Evolutionary conservation across 148 eudicot species (phyloP).

Genomic region (Dysphania ambrosioides): DNA sequence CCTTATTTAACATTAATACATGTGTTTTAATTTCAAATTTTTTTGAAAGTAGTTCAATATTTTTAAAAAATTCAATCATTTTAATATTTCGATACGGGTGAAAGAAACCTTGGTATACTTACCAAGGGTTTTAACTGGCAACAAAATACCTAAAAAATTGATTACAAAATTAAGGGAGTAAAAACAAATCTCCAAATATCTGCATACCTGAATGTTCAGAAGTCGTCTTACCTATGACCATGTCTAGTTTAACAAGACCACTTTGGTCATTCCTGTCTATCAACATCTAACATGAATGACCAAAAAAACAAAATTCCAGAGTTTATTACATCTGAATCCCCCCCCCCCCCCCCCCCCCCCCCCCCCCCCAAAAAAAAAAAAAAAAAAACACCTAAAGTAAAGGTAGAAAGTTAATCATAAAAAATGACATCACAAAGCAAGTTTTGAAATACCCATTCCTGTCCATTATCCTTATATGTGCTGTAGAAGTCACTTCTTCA

Average conservation of each 20-base stretch:
- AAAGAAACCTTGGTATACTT: no score
- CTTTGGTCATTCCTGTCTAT: conserved; percentile 35
- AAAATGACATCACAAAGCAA: conserved; percentile 24
- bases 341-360: no score
- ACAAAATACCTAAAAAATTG: not conserved
- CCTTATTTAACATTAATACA: no score
- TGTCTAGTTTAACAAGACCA: conserved; percentile 21
- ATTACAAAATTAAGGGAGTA: no score
- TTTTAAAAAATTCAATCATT: no score
- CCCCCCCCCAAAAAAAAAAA: conserved; percentile 19
- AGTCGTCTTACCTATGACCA: conserved; percentile 18
- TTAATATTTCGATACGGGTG: no score
- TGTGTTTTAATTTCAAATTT: no score
- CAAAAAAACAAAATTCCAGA: conserved; percentile 38
- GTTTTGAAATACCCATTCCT: conserved; percentile 13
- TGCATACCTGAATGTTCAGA: conserved; percentile 7
- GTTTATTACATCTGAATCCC: conserved; percentile 42
- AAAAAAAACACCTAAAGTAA: no score
- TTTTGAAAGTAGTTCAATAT: no score
- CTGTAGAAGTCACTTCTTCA: conserved; percentile 19
- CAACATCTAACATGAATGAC: conserved; percentile 37
- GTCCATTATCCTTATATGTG: conserved; percentile 9
- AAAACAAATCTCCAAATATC: conserved; percentile 1
- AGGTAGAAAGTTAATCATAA: conserved; percentile 11
- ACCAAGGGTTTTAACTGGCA: no score